phyloP scores from a whole-genome alignment of 257 asterid species.

The Echites panduratus region DNA sequence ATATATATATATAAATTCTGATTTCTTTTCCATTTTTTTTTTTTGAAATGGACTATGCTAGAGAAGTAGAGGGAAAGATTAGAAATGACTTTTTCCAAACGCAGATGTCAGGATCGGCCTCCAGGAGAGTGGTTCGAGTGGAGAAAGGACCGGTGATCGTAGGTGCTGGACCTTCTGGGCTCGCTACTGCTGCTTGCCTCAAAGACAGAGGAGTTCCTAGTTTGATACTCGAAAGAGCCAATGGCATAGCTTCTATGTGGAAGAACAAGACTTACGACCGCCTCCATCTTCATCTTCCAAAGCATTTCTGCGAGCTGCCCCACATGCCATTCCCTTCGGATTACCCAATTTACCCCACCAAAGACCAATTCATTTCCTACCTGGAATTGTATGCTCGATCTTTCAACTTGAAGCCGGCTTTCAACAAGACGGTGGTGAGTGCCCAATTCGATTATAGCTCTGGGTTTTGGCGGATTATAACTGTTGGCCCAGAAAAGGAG shows the following conservation, averaged over 20 bases:
- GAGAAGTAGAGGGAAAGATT: constrained; percentile 21
- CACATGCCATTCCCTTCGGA: constrained; percentile 23
- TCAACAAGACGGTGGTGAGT: no score
- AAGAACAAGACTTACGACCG: constrained; percentile 33
- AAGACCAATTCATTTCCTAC: constrained; percentile 19
- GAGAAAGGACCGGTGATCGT: constrained; percentile 25
- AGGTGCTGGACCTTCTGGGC: constrained; percentile 45
- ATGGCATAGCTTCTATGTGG: constrained; percentile 45
- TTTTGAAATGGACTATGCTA: neutral
- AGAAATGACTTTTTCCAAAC: constrained; percentile 7
- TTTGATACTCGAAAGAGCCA: constrained; percentile 25
- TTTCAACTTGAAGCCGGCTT: no score
- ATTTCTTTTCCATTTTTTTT: no score
- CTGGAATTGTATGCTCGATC: no score
- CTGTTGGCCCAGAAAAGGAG: no score
- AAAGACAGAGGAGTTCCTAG: constrained; percentile 27
- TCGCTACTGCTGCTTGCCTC: constrained; percentile 36
- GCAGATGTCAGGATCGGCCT: constrained; percentile 7
- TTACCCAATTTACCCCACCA: constrained; percentile 30
- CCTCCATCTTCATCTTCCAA: constrained; percentile 34
- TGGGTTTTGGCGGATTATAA: no score
- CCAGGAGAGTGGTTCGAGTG: neutral
- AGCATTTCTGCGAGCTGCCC: constrained; percentile 34
- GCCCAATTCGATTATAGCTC: no score
- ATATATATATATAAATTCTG: no score